A percentile compares a stretch with the other conserved stretches of the same genome.
phyloP scores from a whole-genome alignment of 2,329 filamentous ascomycete genomes.

The Fusarium odoratissimum region DNA sequence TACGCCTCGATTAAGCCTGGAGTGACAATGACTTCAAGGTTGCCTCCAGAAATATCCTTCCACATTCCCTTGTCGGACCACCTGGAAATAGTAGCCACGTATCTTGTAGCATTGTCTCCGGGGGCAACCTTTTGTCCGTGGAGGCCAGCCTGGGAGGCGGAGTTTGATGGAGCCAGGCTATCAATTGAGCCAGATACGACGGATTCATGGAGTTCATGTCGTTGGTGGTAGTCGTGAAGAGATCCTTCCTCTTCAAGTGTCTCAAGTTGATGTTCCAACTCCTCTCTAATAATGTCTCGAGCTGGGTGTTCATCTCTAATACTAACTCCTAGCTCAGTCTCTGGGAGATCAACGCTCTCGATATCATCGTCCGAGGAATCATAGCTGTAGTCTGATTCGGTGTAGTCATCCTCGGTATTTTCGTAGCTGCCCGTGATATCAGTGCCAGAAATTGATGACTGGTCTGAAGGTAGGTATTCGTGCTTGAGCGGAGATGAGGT shows the following conservation, averaged over 20 bases:
- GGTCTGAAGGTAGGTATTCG: slow-evolving; percentile 89
- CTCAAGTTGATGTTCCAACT: slow-evolving; percentile 52
- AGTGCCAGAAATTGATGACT: slow-evolving; percentile 69
- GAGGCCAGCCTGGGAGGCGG: slow-evolving; percentile 76
- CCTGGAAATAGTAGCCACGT: slow-evolving; percentile 67
- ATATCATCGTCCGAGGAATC: slow-evolving; percentile 66
- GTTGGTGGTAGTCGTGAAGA: slow-evolving; percentile 27
- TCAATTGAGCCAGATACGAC: slow-evolving; percentile 62
- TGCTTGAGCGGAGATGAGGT: slow-evolving; percentile 96
- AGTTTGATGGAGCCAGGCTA: slow-evolving; percentile 82
- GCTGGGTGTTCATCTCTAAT: slow-evolving; percentile 65
- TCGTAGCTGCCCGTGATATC: slow-evolving; percentile 64
- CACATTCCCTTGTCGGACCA: slow-evolving; percentile 72
- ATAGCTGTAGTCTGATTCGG: slow-evolving; percentile 62
- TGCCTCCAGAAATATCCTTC: slow-evolving; percentile 66
- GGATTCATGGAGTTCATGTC: slow-evolving; percentile 50
- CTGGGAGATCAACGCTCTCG: slow-evolving; percentile 69
- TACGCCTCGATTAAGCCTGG: slow-evolving; percentile 71
- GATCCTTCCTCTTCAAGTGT: slow-evolving; percentile 33
- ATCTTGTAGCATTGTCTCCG: slow-evolving; percentile 59
- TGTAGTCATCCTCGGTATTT: slow-evolving; percentile 55
- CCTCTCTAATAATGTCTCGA: slow-evolving; percentile 44
- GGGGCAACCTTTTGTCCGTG: slow-evolving; percentile 60
- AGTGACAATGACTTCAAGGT: slow-evolving; percentile 66
- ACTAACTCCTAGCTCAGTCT: slow-evolving; percentile 69